phyloP scores from a whole-genome alignment of 2,329 filamentous ascomycete genomes.

The Ploettnerulaceae sp. region DNA sequence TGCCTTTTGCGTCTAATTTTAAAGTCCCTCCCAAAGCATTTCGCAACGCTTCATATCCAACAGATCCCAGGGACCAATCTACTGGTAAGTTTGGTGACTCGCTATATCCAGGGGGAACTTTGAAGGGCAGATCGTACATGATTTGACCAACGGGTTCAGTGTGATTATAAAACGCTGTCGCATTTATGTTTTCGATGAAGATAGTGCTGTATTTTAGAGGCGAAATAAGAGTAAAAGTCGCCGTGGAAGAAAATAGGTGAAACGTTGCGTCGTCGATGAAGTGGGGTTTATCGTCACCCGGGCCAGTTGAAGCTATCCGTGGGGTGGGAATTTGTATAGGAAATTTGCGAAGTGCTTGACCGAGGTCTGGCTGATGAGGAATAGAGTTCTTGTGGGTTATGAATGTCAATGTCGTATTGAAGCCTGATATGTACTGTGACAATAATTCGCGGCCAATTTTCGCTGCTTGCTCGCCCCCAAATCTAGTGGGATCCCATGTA shows the following conservation, averaged over 20 bases:
- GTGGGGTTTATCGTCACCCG: conserved; percentile 43
- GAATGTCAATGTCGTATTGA: conserved; percentile 75
- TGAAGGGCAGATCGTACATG: conserved; percentile 67
- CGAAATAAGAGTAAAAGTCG: conserved; percentile 76
- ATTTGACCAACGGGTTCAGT: conserved; percentile 75
- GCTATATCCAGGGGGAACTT: conserved; percentile 68
- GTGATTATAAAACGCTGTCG: conserved; percentile 79
- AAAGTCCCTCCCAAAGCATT: conserved; percentile 76
- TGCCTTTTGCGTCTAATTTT: conserved; percentile 72
- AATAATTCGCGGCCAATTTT: conserved; percentile 66
- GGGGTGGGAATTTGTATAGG: conserved; percentile 70
- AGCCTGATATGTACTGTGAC: conserved; percentile 82
- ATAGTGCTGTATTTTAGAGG: conserved; percentile 70
- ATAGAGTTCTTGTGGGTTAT: conserved; percentile 67
- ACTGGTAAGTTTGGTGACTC: conserved; percentile 76
- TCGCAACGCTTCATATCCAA: conserved; percentile 78
- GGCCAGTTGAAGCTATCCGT: conserved; percentile 53
- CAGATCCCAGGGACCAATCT: conserved; percentile 67
- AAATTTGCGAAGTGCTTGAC: conserved; percentile 66
- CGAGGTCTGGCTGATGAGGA: conserved; percentile 67
- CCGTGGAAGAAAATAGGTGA: conserved; percentile 81
- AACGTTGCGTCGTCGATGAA: conserved; percentile 86
- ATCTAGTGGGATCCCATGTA: conserved; percentile 65
- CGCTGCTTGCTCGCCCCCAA: conserved; percentile 57
- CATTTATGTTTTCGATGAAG: conserved; percentile 74